Evolutionary conservation across 768 basidiomycete species (phyloP), one percentile per base, ranked within the genome.

Genomic region (Suillus luteus): DNA sequence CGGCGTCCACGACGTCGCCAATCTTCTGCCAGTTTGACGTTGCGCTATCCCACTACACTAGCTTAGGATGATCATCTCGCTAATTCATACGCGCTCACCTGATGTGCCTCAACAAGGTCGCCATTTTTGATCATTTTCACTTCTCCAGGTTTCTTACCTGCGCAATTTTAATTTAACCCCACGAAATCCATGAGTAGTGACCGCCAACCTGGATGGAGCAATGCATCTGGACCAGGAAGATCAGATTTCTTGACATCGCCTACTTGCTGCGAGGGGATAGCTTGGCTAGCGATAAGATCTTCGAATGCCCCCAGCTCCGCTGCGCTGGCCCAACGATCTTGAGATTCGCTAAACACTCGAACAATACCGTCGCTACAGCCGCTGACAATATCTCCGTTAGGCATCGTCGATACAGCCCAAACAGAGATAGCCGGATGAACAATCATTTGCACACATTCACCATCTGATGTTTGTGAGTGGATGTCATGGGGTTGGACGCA

Each of bases 341-440:
- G 83, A 1, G 82, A 81, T 24, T 82, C 80, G 70, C 89, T 95
- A 77, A 96, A 99, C 17, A 99, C 83, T 58, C 97, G 86, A 24
- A 99, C 86, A 35, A 88, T 76, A 41, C 90, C 89, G 73, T 99
- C 97, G 65, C 96, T 96, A 59, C 89, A 84, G 6, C 96, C 96
- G 59, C 91, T 95, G 54, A 93, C 91, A 68, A 99, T 92, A 74
- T 99, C 96, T 40, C 92, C 89, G 65, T 95, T 94, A 0, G 93
- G 89, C 82, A 95, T 88, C 7, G 88, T 83, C 1, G 92, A 88
- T 17, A 96, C 93, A 3, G 92, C 80, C 97, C 97, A 99, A 2
- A 99, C 93, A n/a, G 96, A 98, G 62, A 96, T 93, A 9, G 94
- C 94, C 8, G 97, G 95, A 71, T 97, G 95, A 11, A 92, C 85